Evolutionary conservation across 2,329 filamentous ascomycete species (phyloP).

Genomic region (Thelonectria olida): DNA sequence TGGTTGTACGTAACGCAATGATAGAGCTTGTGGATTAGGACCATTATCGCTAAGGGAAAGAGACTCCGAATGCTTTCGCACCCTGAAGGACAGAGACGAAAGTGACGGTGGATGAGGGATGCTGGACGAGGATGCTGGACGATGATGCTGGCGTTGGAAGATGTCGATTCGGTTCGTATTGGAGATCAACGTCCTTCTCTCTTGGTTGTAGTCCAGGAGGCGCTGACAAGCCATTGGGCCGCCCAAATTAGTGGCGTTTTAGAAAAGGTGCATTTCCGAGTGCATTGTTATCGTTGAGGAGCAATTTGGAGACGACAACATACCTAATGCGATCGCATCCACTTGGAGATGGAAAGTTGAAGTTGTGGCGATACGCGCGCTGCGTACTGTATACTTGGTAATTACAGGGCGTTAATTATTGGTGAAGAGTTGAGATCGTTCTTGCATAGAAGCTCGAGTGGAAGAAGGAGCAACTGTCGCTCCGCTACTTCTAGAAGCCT

Average conservation of each 20-base stretch:
- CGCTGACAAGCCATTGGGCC: too few species aligned
- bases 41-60: not conserved
- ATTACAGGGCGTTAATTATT: too few species aligned
- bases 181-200: not conserved
- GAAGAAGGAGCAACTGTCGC: constrained; percentile 13
- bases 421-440: not conserved
- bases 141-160: too few species aligned
- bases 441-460: constrained; percentile 20
- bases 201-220: not conserved
- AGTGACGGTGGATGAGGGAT: too few species aligned
- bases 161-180: not conserved
- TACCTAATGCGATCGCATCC: not conserved
- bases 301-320: not conserved
- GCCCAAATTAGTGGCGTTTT: not conserved
- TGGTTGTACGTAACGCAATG: constrained; percentile 18
- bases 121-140: too few species aligned
- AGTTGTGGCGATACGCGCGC: constrained; percentile 3
- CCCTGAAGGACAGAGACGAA: not conserved
- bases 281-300: not conserved
- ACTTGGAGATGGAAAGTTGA: not conserved
- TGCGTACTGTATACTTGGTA: not conserved
- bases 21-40: not conserved
- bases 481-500: constrained; percentile 16
- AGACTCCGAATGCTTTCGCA: not conserved
- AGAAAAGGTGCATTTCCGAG: not conserved